Conservation (phyloP, 768 basidiomycete species). For the Rhizopogon vulgaris region DNA sequence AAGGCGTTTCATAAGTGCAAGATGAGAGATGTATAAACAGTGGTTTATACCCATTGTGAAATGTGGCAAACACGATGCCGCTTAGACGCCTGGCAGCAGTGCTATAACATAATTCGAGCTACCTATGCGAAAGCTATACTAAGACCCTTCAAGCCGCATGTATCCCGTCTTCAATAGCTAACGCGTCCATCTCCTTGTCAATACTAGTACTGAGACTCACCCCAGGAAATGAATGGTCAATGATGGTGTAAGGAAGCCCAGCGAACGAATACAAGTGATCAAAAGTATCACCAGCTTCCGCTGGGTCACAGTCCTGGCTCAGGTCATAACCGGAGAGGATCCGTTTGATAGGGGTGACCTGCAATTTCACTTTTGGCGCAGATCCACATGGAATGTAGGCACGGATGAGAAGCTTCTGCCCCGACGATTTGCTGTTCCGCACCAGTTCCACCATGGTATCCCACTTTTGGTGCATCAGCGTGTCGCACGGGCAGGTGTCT, state of each 20-base stretch:
- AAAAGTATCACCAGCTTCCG: slow-evolving; percentile 16
- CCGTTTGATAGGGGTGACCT: slow-evolving; percentile 16
- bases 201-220: slow-evolving; percentile 12
- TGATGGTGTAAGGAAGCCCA: slow-evolving; percentile 8
- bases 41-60: neutral
- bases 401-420: slow-evolving; percentile 19
- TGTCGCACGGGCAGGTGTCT: slow-evolving; percentile 18
- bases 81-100: too few relatives aligned
- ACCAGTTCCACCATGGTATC: slow-evolving; percentile 22
- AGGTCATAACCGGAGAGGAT: slow-evolving; percentile 7
- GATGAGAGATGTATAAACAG: neutral
- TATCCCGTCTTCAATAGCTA: neutral
- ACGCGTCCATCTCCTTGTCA: slow-evolving; percentile 7
- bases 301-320: slow-evolving; percentile 11
- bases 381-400: slow-evolving; percentile 22
- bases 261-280: slow-evolving; percentile 21
- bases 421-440: slow-evolving; percentile 11
- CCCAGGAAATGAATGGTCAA: slow-evolving; percentile 19
- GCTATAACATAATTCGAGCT: neutral
- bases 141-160: neutral
- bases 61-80: neutral
- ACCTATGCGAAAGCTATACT: neutral
- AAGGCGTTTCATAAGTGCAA: neutral
- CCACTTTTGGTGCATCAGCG: slow-evolving; percentile 18
- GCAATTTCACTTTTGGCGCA: slow-evolving; percentile 19